Base-by-base conservation (phyloP, 192 early-diverging fungal genomes). In the Gonapodya sp. region DNA sequence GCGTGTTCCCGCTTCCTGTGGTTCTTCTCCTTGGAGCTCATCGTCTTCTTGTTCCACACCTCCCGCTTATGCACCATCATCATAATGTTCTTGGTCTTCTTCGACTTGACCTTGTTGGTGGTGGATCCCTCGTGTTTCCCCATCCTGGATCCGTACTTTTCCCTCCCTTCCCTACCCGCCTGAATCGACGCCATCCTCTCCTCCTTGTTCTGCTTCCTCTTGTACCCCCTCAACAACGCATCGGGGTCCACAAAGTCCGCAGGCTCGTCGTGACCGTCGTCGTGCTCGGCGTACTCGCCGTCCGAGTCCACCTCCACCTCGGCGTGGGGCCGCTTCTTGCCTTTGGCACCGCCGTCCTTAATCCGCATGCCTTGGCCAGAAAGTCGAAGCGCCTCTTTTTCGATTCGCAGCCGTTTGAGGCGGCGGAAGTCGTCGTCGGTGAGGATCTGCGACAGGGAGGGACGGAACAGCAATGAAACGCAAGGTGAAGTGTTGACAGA, bases 11-110 rank as follows among this genome's bases (percentile, higher is more conserved):
- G 31, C n/a, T 32, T 31, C 30, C 8, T 0, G 30, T 33, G n/a
- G 2, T 35, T 78, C 86, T 94, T 95, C 34, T 95, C 92, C 35
- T 89, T 85, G 83, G 94, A 85, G 83, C 92, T 93, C 78, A 89
- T 87, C 85, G 90, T 94, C 80, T 90, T 88, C 87, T 95, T 95
- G 35, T 84, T 83, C 35, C 91, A 84, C 35, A 96, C 92, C 73
- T 90, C 88, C 73, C 91, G 88, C 89, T 98, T 98, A 87, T 99
- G 97, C 31, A 94, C 88, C 81, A 98, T 89, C 98, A 99, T 99
- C 87, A 92, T 91, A 84, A 93, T 95, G 84, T 92, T 90, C 91
- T 99, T 99, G 81, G 91, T 95, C 80, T 89, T 89, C 85, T 94
- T 95, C 82, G 92, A 81, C 89, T 98, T 99, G 80, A 96, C 95